Conservation (phyloP, 2,329 filamentous ascomycete species). For the Cercospora zeina region DNA sequence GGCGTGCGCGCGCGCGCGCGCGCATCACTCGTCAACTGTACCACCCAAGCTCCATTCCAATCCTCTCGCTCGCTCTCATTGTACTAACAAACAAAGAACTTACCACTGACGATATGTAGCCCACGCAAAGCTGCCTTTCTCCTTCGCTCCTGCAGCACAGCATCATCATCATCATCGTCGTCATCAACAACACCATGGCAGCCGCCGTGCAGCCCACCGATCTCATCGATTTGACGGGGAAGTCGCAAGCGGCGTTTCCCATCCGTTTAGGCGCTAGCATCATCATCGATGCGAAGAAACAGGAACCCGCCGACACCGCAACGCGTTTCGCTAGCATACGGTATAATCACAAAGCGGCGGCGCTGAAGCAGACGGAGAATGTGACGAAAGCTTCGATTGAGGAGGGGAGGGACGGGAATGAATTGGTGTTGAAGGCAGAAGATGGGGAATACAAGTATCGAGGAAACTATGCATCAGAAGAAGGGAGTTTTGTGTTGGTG, state of each 20-base stretch:
- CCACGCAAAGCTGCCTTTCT: neutral
- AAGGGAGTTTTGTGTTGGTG: conserved; percentile 66
- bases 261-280: conserved; percentile 38
- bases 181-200: conserved; percentile 31
- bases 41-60: neutral
- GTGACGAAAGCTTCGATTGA: conserved; percentile 31
- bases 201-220: conserved; percentile 28
- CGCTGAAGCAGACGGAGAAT: conserved; percentile 32
- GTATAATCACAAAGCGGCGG: conserved; percentile 51
- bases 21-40: conserved; percentile 2
- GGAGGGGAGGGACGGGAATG: conserved; percentile 28
- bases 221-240: conserved; percentile 33
- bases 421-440: conserved; percentile 33
- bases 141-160: neutral
- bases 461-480: conserved; percentile 50
- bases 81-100: conserved; percentile 1
- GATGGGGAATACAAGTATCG: conserved; percentile 43
- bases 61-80: neutral
- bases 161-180: neutral
- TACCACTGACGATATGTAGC: conserved; percentile 1
- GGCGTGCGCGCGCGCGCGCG: neutral
- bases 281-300: neutral
- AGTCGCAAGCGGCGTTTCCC: conserved; percentile 31
- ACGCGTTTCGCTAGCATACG: conserved; percentile 32
- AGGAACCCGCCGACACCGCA: conserved; percentile 22